Conservation (phyloP, 2,329 filamentous ascomycete genomes). For the Drechmeria coniospora region DNA sequence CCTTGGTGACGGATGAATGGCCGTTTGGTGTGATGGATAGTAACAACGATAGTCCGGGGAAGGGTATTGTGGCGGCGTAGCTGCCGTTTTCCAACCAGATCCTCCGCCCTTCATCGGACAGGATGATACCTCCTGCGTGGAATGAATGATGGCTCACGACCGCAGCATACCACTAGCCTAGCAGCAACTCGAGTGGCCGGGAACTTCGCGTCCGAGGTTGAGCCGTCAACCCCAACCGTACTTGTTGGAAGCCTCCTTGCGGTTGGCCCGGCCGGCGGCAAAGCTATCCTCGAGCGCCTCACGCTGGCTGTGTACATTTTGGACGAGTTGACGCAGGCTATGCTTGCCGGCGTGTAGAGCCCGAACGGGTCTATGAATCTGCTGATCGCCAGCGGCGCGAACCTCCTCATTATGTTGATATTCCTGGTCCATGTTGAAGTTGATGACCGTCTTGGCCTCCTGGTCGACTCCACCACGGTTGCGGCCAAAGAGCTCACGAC, state of each 20-base stretch:
- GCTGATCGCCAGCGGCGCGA: slow-evolving; percentile 52
- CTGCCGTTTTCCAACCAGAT: too few relatives aligned
- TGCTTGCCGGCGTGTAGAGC: slow-evolving; percentile 75
- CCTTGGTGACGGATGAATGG: too few relatives aligned
- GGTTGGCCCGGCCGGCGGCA: slow-evolving; percentile 62
- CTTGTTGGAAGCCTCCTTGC: slow-evolving; percentile 63
- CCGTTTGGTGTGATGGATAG: too few relatives aligned
- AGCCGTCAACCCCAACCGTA: slow-evolving; percentile 54
- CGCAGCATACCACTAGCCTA: too few relatives aligned
- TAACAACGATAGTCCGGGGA: too few relatives aligned
- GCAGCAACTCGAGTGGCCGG: too few relatives aligned
- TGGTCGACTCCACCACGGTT: slow-evolving; percentile 20
- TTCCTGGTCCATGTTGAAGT: slow-evolving; percentile 79
- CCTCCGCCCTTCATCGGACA: too few relatives aligned
- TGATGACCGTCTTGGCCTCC: slow-evolving; percentile 47
- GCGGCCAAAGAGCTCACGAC: slow-evolving; percentile 76
- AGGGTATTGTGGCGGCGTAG: too few relatives aligned
- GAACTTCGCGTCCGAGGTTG: not conserved
- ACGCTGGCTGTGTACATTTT: slow-evolving; percentile 64
- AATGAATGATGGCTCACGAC: too few relatives aligned
- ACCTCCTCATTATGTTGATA: slow-evolving; percentile 74
- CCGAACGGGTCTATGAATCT: slow-evolving; percentile 68
- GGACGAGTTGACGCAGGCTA: slow-evolving; percentile 74
- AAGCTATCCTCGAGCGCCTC: slow-evolving; percentile 89
- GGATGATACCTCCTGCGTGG: too few relatives aligned